Evolutionary conservation across 192 early-diverging fungal genomes (phyloP), one percentile per base, ranked within the genome.

Genomic region (Backusella circina): DNA sequence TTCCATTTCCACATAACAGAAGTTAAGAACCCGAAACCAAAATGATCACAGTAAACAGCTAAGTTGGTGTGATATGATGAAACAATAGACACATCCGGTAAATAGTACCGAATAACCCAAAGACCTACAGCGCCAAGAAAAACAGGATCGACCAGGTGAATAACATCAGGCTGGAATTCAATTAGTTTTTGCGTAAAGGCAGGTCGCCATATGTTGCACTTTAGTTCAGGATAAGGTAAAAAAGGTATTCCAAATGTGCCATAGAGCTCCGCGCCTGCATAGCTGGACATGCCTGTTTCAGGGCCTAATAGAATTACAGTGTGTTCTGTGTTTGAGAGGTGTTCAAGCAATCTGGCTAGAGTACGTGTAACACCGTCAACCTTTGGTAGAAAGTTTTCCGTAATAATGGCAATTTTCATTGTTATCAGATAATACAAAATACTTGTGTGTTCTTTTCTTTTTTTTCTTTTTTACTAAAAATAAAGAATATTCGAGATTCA

Each of bases 361-460:
- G 80, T 81, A 21, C 80, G 70, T 21, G 80, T 81, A 7, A 81
- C 80, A 18, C 80, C 80, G 66, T 81, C 80, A 16, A 81, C 76
- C 41, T 81, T 81, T 35, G 80, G 80, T 28, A 77, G 67, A 33
- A 73, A 82, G 65, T 82, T 82, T 67, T 82, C 77, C 1, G 80
- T 82, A n/a, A 78, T 75, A 66, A 82, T 78, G 35, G 77, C 77
- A 54, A 82, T 72, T 50, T 68, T 73, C 80, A 82, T 82, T 61
- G 1, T 47, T 47, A 1, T 47, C n/a, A 47, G 44, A 18, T 47
- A 47, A 8, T 41, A 41, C 12, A 41, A 41, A 13, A 41, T 47
- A 47, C 44, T 47, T 35, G 33, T 35, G 2, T 35, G 5, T 35
- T n/a, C n/a, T n/a, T n/a, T n/a, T n/a, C n/a, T n/a, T 41, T 41